These are phyloP conservation scores for Elsinoe australis DNA, from an alignment of 2,329 filamentous ascomycete genomes.

Conservation along the genomic window DNA sequence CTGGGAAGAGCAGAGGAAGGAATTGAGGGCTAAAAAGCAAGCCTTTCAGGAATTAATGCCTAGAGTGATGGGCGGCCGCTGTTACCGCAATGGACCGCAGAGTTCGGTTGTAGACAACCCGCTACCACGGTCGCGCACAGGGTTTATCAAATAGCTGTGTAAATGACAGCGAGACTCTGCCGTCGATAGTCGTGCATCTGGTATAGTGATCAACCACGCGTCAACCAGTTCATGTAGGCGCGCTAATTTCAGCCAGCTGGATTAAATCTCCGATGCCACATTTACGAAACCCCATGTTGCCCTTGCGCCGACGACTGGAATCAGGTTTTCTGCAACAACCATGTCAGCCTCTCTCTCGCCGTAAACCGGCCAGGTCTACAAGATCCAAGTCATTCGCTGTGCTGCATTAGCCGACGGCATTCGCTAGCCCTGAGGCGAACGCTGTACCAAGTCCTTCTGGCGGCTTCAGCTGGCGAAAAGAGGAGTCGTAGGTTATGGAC, in stretches of 20 bases:
- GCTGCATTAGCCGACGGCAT: too few species aligned
- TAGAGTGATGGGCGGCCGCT: slow-evolving; percentile 1
- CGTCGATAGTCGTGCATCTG: slow-evolving; percentile 2
- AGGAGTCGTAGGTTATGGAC: too few species aligned
- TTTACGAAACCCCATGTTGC: background rate
- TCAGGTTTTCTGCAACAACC: background rate
- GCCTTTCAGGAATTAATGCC: background rate
- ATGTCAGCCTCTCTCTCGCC: too few species aligned
- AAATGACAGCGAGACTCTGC: background rate
- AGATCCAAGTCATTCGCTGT: too few species aligned
- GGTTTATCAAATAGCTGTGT: background rate
- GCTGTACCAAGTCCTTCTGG: slow-evolving; percentile 8
- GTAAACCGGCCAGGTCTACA: too few species aligned
- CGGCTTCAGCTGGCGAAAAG: background rate
- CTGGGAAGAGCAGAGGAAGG: background rate
- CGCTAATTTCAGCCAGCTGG: slow-evolving; percentile 14
- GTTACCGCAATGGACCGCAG: slow-evolving; percentile 2
- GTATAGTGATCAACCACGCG: too few species aligned
- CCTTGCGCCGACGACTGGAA: background rate
- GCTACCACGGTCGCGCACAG: slow-evolving; percentile 1
- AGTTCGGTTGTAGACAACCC: background rate
- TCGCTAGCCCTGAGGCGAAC: too few species aligned
- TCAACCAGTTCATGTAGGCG: slow-evolving; percentile 10
- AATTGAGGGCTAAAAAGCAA: slow-evolving; percentile 15
- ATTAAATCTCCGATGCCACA: slow-evolving; percentile 9